Evolutionary conservation across 441 rosid genomes (phyloP), one percentile per base, ranked within the genome.

Genomic region (Hura crepitans): DNA sequence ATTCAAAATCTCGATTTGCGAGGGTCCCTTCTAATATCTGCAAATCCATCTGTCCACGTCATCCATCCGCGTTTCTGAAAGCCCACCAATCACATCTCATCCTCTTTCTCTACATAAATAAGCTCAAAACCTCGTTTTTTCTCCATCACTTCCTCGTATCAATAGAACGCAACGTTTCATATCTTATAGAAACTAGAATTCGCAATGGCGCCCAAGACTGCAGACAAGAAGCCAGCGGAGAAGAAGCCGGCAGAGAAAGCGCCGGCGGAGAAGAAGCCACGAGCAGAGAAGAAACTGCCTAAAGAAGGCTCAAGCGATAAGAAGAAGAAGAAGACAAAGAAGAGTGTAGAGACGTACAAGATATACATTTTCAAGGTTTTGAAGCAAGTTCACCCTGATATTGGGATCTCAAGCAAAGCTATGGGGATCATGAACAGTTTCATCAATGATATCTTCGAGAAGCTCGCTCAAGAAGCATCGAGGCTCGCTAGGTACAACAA

Each of bases 391-490:
- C 75, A 76, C 7, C 79, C 79, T 20, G 79, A 76, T 31, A 76
- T 76, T 5, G 79, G 79, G 30, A 62, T 76, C 31, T 76, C 79
- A 0, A 76, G 79, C 69, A 76, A 76, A 45, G 79, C 79, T 0
- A 76, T 76, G 79, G 79, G 79, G 27, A 76, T 76, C 18, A 76
- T 76, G 79, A 76, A 76, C 72, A 65, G 72, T 6, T 76, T 76
- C 43, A 76, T 76, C 60, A 76, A 76, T 18, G 79, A 76, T 13
- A 76, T 76, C n/a, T 71, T 76, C 20, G 79, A 76, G 64, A 76
- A 76, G 59, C 75, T 72, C 0, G 76, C 76, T 1, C 80, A 77
- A 20, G 80, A 77, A n/a, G 0, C 70, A 1, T 62, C 80, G 0
- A 72, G 73, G 39, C 76, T 72, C 5, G 76, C 80, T 0, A 63